Conservation (phyloP, 1,284 basidiomycete genomes). For the Moesziomyces parantarcticus region DNA sequence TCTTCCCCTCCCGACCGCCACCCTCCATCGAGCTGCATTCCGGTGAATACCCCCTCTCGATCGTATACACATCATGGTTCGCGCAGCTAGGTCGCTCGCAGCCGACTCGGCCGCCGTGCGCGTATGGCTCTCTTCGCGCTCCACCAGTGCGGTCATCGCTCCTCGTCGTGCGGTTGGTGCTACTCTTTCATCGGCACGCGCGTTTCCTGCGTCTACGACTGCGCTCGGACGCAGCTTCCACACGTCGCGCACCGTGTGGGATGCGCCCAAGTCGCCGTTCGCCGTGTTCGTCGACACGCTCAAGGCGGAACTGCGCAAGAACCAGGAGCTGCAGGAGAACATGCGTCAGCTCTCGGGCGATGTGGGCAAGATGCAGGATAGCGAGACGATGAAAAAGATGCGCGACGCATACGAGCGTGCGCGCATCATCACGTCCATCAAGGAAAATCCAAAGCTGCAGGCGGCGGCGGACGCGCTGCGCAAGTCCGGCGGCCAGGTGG, state of each 20-base stretch:
- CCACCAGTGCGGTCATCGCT: constrained; percentile 12
- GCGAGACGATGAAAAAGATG: constrained; percentile 92
- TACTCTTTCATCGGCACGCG: not conserved
- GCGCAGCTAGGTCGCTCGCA: constrained; percentile 3
- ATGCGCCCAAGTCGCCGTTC: constrained; percentile 77
- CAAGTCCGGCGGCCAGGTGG: constrained; percentile 88
- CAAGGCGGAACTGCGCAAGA: constrained; percentile 90
- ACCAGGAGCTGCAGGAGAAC: constrained; percentile 92
- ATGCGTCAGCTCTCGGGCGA: constrained; percentile 97
- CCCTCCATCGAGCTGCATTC: not conserved
- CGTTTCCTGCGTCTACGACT: not conserved
- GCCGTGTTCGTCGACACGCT: constrained; percentile 95
- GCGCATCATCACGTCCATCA: constrained; percentile 91
- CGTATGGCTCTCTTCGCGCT: constrained; percentile 26
- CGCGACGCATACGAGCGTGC: constrained; percentile 91
- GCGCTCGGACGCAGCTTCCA: constrained; percentile 11
- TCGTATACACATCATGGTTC: constrained; percentile 15
- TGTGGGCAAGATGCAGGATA: constrained; percentile 95
- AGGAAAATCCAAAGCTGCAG: constrained; percentile 91
- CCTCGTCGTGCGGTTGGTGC: constrained; percentile 9
- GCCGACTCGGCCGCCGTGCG: constrained; percentile 6
- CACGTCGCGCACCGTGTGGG: not conserved
- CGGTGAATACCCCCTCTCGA: not conserved
- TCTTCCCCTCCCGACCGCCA: not conserved
- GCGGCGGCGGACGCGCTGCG: constrained; percentile 90